Evolutionary conservation across 2,329 filamentous ascomycete species (phyloP), one percentile per base, ranked within the genome.

Genomic region (Endocalyx cinctus): DNA sequence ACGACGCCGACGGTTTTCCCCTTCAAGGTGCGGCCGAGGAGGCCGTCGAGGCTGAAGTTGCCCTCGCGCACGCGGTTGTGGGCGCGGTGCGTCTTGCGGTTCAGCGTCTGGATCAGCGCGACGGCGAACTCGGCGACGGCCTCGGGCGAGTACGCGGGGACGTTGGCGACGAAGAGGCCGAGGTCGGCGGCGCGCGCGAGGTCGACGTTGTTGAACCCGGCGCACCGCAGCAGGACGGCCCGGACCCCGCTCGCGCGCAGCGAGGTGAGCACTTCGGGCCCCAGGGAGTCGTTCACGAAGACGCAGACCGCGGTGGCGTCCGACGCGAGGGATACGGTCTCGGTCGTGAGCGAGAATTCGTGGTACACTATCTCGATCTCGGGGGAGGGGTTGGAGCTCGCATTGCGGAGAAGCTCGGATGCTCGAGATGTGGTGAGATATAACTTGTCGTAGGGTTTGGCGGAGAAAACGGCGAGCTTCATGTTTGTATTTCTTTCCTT

Each of bases 71-170:
- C 79, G 17, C 80, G 74, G 53, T 79, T 81, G 58, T 80, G 83
- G 4, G 79, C 77, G 15, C 77, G 73, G 54, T 84, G 80, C 11
- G 76, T 82, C 51, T 79, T 75, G 27, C 80, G 75, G 54, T 83
- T 81, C 27, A 84, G 64, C 2, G 79, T 81, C 61, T 82, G 77
- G 33, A 83, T 64, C 39, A 84, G 64, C 2, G 78, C 76, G n/a
- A 84, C 70, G 25, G 77, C 72, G 48, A 82, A 84, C 63, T 84
- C 80, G 43, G 79, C 79, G 3, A 84, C 80, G 3, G 79, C 76
- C 55, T 84, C 76, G 38, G 80, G 80, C 6, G 77, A 79, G 60
- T 84, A 84, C 4, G 76, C 72, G 2, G 80, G 79, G 20, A 84
- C 79, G 39, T 79, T 77, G 45, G 77, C 77, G 27, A 83, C 77